Evolutionary conservation across 495 filamentous ascomycete species (phyloP).

Genomic region (Thozetella sp.): DNA sequence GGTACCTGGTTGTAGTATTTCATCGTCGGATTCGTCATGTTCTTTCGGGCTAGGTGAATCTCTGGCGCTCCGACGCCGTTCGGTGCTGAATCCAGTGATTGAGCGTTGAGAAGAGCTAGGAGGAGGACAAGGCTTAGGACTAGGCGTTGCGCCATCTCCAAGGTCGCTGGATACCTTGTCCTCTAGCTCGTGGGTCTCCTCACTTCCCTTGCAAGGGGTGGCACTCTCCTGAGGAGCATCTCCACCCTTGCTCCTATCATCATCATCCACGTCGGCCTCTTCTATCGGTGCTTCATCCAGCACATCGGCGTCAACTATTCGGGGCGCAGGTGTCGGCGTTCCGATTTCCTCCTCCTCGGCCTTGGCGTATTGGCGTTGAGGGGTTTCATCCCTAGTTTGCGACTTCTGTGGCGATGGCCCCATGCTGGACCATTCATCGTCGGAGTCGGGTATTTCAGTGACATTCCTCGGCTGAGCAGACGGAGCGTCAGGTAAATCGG

Average conservation of each 20-base stretch:
- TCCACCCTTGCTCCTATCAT: not conserved
- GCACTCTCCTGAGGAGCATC: not conserved
- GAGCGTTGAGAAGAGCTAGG: no score
- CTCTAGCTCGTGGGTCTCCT: not conserved
- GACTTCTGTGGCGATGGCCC: slow-evolving; percentile 20
- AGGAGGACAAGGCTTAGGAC: no score
- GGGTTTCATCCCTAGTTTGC: no score
- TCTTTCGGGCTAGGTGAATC: slow-evolving; percentile 22
- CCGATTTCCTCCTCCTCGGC: not conserved
- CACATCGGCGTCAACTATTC: not conserved
- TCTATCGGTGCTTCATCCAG: no score
- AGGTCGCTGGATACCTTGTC: not conserved
- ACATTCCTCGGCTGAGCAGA: slow-evolving; percentile 10
- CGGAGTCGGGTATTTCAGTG: slow-evolving; percentile 41
- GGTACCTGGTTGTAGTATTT: slow-evolving; percentile 14
- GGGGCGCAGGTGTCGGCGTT: not conserved
- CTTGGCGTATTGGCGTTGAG: slow-evolving; percentile 8
- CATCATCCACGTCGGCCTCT: not conserved
- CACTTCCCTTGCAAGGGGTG: not conserved
- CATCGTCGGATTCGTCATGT: slow-evolving; percentile 22
- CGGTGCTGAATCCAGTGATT: not conserved
- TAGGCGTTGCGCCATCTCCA: not conserved
- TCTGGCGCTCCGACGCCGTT: slow-evolving; percentile 20
- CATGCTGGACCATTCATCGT: slow-evolving; percentile 32
- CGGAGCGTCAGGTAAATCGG: no score